These are phyloP conservation scores for Dalechampia spathulata DNA, from an alignment of 441 rosid genomes.

Conservation along the genomic window DNA sequence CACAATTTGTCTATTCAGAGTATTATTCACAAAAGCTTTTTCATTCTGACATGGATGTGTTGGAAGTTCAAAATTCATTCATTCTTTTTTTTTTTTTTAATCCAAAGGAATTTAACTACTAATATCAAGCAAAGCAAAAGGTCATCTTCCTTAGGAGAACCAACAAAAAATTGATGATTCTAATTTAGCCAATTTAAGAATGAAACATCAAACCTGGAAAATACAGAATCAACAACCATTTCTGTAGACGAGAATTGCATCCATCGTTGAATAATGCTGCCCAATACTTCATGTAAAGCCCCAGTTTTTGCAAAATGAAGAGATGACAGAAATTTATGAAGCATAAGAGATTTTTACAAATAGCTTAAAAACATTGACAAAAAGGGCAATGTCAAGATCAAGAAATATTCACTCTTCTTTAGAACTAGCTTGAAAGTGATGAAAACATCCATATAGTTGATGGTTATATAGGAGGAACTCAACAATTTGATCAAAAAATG, in stretches of 20 bases:
- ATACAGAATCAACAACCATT: conserved; percentile 23
- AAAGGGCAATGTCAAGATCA: neutral
- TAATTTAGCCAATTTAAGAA: conserved; percentile 10
- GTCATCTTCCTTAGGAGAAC: no score
- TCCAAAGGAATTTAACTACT: no score
- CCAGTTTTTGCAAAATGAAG: conserved; percentile 18
- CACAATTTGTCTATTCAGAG: no score
- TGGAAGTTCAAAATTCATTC: no score
- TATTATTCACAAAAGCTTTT: no score
- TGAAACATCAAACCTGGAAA: conserved; percentile 35
- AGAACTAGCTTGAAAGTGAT: no score
- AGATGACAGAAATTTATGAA: conserved; percentile 9
- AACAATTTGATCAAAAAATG: no score
- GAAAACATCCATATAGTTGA: neutral
- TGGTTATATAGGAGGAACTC: neutral
- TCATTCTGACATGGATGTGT: no score
- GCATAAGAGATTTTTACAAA: conserved; percentile 18
- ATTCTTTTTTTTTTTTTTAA: no score
- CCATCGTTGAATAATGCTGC: conserved; percentile 23
- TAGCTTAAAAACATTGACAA: conserved; percentile 5
- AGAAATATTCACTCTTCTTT: neutral
- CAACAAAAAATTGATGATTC: no score
- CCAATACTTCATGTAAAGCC: conserved; percentile 19
- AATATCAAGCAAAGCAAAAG: no score
- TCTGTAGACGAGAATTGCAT: conserved; percentile 31